phyloP scores from a whole-genome alignment of 306 rosid genomes.

The Psophocarpus tetragonolobus region DNA sequence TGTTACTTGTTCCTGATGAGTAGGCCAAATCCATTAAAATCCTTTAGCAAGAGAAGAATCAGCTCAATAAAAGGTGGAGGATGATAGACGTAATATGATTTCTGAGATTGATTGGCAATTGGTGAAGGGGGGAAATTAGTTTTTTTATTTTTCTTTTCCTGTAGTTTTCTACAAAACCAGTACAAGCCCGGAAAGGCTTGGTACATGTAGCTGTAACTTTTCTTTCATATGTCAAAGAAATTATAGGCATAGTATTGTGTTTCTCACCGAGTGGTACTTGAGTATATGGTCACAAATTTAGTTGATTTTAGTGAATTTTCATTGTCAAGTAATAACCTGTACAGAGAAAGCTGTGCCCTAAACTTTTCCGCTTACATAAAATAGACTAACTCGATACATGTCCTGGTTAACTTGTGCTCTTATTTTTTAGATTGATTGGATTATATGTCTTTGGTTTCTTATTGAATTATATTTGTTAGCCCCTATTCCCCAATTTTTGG shows the following conservation, averaged over 20 bases:
- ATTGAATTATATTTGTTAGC: neutral
- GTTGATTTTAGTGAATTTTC: slow-evolving; percentile 32
- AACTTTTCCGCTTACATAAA: slow-evolving; percentile 2
- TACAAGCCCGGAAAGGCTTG: slow-evolving; percentile 39
- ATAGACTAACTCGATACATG: neutral
- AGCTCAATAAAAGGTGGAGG: slow-evolving; percentile 47
- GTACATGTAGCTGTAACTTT: slow-evolving; percentile 45
- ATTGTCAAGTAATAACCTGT: slow-evolving; percentile 39
- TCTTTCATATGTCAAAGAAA: slow-evolving; percentile 37
- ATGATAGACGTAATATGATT: slow-evolving; percentile 45
- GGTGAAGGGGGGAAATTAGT: slow-evolving; percentile 27
- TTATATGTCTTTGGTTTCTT: neutral
- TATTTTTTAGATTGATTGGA: too few species aligned
- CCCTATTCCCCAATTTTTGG: neutral
- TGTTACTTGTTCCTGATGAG: slow-evolving; percentile 35
- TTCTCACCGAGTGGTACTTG: slow-evolving; percentile 28
- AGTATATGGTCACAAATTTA: slow-evolving; percentile 33
- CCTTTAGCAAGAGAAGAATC: slow-evolving; percentile 37
- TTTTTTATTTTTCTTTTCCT: slow-evolving; percentile 26
- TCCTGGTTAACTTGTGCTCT: neutral
- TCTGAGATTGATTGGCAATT: slow-evolving; percentile 38
- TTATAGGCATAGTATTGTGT: slow-evolving; percentile 43
- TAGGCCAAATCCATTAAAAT: slow-evolving; percentile 27
- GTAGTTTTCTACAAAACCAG: slow-evolving; percentile 42
- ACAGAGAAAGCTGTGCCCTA: slow-evolving; percentile 4